These are phyloP conservation scores for Cicer chorassanicum DNA, from an alignment of 306 rosid genomes.

Conservation along the genomic window DNA sequence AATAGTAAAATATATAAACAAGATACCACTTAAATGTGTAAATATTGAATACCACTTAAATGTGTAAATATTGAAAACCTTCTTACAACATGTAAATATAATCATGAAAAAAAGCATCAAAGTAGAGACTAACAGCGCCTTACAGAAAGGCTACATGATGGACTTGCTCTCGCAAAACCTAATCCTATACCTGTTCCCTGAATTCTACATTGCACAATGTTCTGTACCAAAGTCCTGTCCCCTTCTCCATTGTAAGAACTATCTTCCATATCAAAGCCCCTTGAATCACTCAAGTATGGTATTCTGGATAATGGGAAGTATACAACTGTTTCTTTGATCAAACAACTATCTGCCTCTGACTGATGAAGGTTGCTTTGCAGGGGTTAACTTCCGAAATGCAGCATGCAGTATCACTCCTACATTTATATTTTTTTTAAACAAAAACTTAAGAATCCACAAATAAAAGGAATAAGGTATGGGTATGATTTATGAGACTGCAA, in stretches of 20 bases:
- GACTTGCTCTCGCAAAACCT: slow-evolving; percentile 31
- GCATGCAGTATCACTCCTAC: slow-evolving; percentile 80
- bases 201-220: slow-evolving; percentile 32
- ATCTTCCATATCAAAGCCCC: slow-evolving; percentile 39
- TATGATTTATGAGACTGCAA: not conserved
- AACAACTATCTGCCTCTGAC: slow-evolving; percentile 51
- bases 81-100: not conserved
- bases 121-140: not conserved
- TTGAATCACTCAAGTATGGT: slow-evolving; percentile 16
- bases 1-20: too few relatives aligned
- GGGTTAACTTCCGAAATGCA: slow-evolving; percentile 80
- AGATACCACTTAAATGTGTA: not conserved
- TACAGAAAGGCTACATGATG: slow-evolving; percentile 7
- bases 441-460: slow-evolving; percentile 26
- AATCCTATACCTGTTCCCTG: slow-evolving; percentile 22
- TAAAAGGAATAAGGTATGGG: not conserved
- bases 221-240: slow-evolving; percentile 18
- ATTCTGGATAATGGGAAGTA: slow-evolving; percentile 13
- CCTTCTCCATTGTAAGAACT: slow-evolving; percentile 38
- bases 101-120: slow-evolving; percentile 4
- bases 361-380: slow-evolving; percentile 59
- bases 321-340: slow-evolving; percentile 3
- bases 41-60: not conserved
- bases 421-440: not conserved
- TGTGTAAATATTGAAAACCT: not conserved